A percentile compares a stretch with the other conserved stretches of the same genome.
phyloP scores from a whole-genome alignment of 2,329 filamentous ascomycete genomes.

The Talaromyces sp. region DNA sequence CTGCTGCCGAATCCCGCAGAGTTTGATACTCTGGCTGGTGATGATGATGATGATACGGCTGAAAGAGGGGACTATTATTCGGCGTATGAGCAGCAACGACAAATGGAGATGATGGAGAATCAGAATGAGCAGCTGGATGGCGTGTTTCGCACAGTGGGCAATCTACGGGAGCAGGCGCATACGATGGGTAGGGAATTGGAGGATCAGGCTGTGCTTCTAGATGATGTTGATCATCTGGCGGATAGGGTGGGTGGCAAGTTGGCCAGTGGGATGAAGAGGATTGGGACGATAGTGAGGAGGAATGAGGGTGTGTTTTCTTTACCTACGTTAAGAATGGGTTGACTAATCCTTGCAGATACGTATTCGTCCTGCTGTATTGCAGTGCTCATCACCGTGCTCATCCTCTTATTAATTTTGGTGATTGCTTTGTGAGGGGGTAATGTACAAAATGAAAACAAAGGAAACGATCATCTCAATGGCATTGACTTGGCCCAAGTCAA shows the following conservation, averaged over 20 bases:
- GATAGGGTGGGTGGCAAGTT: slow-evolving; percentile 83
- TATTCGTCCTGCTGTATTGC: slow-evolving; percentile 87
- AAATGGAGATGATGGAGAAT: slow-evolving; percentile 85
- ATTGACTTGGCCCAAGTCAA: neutral
- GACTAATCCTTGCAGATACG: slow-evolving; percentile 42
- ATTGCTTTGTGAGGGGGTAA: slow-evolving; percentile 53
- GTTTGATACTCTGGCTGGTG: slow-evolving; percentile 37
- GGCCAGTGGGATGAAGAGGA: slow-evolving; percentile 78
- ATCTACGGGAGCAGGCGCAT: slow-evolving; percentile 80
- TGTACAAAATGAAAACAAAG: slow-evolving; percentile 11
- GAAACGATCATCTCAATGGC: slow-evolving; percentile 1
- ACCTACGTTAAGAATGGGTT: neutral
- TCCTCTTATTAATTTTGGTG: slow-evolving; percentile 77
- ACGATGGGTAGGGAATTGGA: slow-evolving; percentile 95
- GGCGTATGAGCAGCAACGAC: slow-evolving; percentile 84
- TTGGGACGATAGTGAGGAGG: slow-evolving; percentile 74
- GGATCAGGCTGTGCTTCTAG: slow-evolving; percentile 85
- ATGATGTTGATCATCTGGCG: slow-evolving; percentile 75
- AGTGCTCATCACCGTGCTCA: slow-evolving; percentile 79
- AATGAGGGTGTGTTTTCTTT: slow-evolving; percentile 69
- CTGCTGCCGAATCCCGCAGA: slow-evolving; percentile 56
- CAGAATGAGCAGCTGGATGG: slow-evolving; percentile 91
- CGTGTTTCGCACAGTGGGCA: slow-evolving; percentile 89
- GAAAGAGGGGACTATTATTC: slow-evolving; percentile 58
- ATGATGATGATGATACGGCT: slow-evolving; percentile 38